Evolutionary conservation across 2,329 filamentous ascomycete genomes (phyloP), one percentile per base, ranked within the genome.

Genomic region (Exophiala bonariae): DNA sequence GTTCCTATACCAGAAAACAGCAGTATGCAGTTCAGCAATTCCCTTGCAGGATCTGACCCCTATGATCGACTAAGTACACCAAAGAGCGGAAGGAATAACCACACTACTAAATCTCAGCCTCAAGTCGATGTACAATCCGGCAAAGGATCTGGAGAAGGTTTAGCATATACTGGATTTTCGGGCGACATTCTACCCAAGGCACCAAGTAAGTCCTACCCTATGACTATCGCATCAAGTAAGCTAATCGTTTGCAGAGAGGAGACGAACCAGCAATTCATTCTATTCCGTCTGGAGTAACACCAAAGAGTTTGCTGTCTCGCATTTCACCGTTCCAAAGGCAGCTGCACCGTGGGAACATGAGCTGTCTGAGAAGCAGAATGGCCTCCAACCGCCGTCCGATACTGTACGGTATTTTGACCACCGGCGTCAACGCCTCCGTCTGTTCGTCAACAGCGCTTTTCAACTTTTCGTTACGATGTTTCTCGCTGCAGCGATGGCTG

Each of bases 331-430:
- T 10, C 49, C 49, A 1, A 23, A 22, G 14, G 41, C 47, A 23
- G 50, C 46, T n/a, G 45, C 50, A 10, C 52, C 52, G 10, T 55
- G 48, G 48, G 42, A 51, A 17, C 52, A 55, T 33, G 37, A 49
- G 22, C 41, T 52, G n/a, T 46, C 42, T 8, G 49, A 52, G 46
- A 55, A 55, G 38, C 34, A 23, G 17, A 19, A 7, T 14, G 19
- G 16, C 39, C 44, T 18, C 6, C 23, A 6, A 11, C 7, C 28
- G n/a, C 36, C 47, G 9, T 44, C 41, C 7, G 26, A 36, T 19
- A 55, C 36, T n/a, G 40, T 52, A 18, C 49, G 52, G 4, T 52
- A 49, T 28, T 55, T 55, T 14, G 49, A 55, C n/a, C 32, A 42
- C 28, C 35, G 34, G 5, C 52, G 49, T 3, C 52, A 55, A 22